These are phyloP conservation scores for Albophoma yamanashiensis DNA, from an alignment of 2,329 filamentous ascomycete genomes.

Conservation along the genomic window DNA sequence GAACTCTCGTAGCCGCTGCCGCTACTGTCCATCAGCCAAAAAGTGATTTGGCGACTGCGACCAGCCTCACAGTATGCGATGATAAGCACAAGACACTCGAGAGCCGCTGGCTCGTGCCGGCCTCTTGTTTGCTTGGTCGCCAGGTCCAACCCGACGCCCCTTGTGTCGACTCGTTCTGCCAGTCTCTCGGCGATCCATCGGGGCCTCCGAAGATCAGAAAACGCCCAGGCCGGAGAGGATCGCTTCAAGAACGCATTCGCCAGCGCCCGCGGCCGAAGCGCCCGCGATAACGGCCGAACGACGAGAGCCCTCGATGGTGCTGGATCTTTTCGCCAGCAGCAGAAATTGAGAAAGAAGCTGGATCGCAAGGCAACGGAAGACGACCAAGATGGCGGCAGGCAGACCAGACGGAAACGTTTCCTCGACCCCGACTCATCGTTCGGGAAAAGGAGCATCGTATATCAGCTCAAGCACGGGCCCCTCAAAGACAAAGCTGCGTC, in stretches of 20 bases:
- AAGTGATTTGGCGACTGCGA: not conserved
- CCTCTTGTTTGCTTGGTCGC: constrained; percentile 6
- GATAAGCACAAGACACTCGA: constrained; percentile 12
- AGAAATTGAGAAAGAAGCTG: constrained; percentile 42
- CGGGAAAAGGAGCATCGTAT: constrained; percentile 46
- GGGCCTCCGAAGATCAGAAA: constrained; percentile 45
- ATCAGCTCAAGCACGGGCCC: constrained; percentile 37
- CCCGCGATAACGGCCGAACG: constrained; percentile 5
- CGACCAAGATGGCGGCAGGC: constrained; percentile 20
- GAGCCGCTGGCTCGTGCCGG: constrained; percentile 10
- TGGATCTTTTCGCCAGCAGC: constrained; percentile 19
- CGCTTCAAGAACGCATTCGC: not conserved
- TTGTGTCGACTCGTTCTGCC: constrained; percentile 14
- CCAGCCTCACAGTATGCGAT: constrained; percentile 14
- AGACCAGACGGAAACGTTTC: constrained; percentile 41
- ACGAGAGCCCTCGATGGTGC: constrained; percentile 17
- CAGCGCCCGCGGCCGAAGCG: not conserved
- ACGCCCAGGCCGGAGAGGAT: constrained; percentile 15
- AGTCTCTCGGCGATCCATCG: constrained; percentile 57
- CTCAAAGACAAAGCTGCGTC: constrained; percentile 16
- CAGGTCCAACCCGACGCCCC: not conserved
- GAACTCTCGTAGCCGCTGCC: not conserved
- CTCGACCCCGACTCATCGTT: constrained; percentile 36
- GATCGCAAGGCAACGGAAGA: constrained; percentile 27
- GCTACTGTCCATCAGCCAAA: not conserved